These are phyloP conservation scores for Neurospora sp. DNA, from an alignment of 2,329 filamentous ascomycete species.

Conservation along the genomic window DNA sequence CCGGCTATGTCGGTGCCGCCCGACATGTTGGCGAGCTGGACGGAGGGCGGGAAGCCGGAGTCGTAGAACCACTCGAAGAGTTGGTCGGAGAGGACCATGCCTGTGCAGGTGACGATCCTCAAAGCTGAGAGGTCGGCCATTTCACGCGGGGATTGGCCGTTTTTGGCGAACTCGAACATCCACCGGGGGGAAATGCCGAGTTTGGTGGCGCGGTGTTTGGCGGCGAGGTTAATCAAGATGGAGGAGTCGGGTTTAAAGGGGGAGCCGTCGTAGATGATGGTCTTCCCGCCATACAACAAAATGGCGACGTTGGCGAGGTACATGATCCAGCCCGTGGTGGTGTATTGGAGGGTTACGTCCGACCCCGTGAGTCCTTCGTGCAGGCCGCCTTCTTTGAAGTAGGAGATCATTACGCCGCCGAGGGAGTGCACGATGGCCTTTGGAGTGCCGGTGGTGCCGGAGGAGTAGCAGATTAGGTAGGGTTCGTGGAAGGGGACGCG, in stretches of 20 bases:
- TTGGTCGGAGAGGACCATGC: slow-evolving; percentile 70
- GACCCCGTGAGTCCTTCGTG: slow-evolving; percentile 32
- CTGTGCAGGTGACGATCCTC: slow-evolving; percentile 57
- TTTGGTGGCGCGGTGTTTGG: slow-evolving; percentile 56
- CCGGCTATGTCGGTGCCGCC: slow-evolving; percentile 67
- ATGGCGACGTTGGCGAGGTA: slow-evolving; percentile 54
- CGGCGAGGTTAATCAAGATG: slow-evolving; percentile 52
- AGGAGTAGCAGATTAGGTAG: slow-evolving; percentile 68
- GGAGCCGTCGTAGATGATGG: slow-evolving; percentile 73
- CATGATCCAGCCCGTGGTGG: slow-evolving; percentile 83
- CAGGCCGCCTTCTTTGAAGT: slow-evolving; percentile 47
- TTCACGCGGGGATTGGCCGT: slow-evolving; percentile 49
- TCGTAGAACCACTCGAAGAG: slow-evolving; percentile 75
- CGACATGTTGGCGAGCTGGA: slow-evolving; percentile 64
- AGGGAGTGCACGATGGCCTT: slow-evolving; percentile 79
- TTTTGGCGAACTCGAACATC: slow-evolving; percentile 61
- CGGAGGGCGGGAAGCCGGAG: slow-evolving; percentile 53
- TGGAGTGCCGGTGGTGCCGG: slow-evolving; percentile 71
- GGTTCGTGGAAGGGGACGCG: slow-evolving; percentile 63
- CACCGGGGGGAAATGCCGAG: slow-evolving; percentile 70
- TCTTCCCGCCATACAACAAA: slow-evolving; percentile 49
- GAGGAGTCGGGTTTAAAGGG: slow-evolving; percentile 62
- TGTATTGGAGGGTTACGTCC: slow-evolving; percentile 43
- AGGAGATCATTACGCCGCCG: slow-evolving; percentile 49
- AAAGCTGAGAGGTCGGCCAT: slow-evolving; percentile 54